Evolutionary conservation across 164 flowering plant species (phyloP).

Genomic region (Platanus orientalis): DNA sequence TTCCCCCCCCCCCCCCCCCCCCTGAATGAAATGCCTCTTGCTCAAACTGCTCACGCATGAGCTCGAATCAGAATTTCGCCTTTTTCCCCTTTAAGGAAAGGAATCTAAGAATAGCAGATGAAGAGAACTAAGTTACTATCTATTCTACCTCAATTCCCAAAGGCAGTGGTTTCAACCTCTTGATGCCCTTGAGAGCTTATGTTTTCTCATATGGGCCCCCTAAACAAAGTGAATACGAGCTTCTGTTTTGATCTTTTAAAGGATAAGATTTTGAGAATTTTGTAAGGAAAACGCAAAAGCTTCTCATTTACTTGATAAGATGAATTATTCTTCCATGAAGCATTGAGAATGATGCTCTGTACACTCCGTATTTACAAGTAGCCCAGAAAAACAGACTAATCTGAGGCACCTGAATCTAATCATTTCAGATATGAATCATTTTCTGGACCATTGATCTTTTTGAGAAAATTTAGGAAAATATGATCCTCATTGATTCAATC

Average conservation of each 20-base stretch:
- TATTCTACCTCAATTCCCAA: too few species aligned
- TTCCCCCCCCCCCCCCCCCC: too few species aligned
- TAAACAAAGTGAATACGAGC: background rate
- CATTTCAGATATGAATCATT: too few species aligned
- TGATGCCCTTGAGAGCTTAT: background rate
- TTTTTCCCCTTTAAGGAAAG: background rate
- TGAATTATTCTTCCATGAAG: background rate
- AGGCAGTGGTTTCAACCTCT: background rate
- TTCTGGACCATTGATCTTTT: too few species aligned
- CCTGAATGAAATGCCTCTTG: too few species aligned
- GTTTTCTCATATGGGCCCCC: background rate
- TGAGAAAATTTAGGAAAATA: too few species aligned
- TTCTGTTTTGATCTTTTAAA: background rate
- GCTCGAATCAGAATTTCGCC: too few species aligned
- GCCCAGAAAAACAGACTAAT: too few species aligned
- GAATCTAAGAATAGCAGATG: conserved; percentile 3
- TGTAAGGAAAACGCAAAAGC: background rate
- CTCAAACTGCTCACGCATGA: too few species aligned
- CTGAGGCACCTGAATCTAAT: background rate
- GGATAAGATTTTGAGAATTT: background rate
- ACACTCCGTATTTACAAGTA: too few species aligned
- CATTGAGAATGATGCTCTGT: background rate
- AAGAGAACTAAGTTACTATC: background rate
- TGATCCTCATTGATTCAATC: too few species aligned
- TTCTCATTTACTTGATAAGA: background rate